Percentiles rank a stretch among this genome's conserved stretches.
Conservation (phyloP, 148 eudicot species). For the Rhododendron henanense region DNA sequence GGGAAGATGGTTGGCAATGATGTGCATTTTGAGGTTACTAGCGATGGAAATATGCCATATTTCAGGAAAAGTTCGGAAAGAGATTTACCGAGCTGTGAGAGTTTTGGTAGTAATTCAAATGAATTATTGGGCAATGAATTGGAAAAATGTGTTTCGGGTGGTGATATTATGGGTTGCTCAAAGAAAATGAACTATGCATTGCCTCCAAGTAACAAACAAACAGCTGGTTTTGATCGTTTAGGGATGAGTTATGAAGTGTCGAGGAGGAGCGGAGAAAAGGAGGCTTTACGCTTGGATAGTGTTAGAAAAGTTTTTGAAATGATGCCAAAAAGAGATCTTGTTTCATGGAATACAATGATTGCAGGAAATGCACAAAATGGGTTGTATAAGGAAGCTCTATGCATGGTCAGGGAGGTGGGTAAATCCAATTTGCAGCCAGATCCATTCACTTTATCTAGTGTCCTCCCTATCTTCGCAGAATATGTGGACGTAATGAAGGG, state of each 20-base stretch:
- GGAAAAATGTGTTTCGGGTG: conserved; percentile 7
- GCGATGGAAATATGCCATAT: neutral
- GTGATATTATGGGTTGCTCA: conserved; percentile 13
- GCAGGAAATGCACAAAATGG: conserved; percentile 68
- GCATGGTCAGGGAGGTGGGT: conserved; percentile 55
- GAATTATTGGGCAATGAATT: conserved; percentile 7
- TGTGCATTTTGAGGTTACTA: neutral
- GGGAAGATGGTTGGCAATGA: neutral
- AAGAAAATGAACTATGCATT: neutral
- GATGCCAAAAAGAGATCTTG: conserved; percentile 57
- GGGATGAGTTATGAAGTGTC: neutral
- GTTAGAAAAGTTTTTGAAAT: conserved; percentile 68
- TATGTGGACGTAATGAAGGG: conserved; percentile 51
- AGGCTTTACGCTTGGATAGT: conserved; percentile 23
- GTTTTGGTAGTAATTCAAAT: conserved; percentile 1
- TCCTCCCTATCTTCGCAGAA: conserved; percentile 63
- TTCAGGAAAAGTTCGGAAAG: neutral
- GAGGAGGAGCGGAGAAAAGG: neutral
- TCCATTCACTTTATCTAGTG: conserved; percentile 61
- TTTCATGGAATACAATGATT: conserved; percentile 81
- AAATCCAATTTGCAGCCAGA: conserved; percentile 46
- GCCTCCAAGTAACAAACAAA: neutral
- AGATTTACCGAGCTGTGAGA: neutral
- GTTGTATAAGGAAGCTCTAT: conserved; percentile 51
- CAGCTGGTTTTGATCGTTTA: neutral